These are phyloP conservation scores for Pestalotiopsis fici DNA, from an alignment of 2,329 filamentous ascomycete species.

Conservation along the genomic window DNA sequence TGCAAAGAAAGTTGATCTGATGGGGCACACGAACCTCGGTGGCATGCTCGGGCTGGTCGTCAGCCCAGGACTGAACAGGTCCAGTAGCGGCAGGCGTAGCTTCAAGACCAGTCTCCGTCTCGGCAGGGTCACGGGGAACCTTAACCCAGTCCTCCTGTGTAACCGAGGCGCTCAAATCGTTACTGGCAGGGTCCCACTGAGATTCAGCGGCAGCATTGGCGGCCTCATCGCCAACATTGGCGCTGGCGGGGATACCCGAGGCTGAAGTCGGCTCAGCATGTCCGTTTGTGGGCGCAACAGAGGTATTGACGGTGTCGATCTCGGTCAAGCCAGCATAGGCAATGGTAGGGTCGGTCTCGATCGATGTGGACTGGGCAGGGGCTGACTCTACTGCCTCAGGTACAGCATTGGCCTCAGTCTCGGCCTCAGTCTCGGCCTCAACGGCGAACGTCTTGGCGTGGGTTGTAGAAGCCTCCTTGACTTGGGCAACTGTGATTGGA, in stretches of 20 bases:
- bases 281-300: conserved; percentile 41
- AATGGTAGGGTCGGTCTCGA: conserved; percentile 65
- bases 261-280: conserved; percentile 37
- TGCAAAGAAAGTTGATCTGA: not conserved
- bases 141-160: conserved; percentile 73
- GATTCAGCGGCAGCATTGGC: conserved; percentile 64
- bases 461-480: conserved; percentile 56
- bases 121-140: conserved; percentile 70
- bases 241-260: conserved; percentile 47
- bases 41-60: conserved; percentile 67
- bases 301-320: conserved; percentile 53
- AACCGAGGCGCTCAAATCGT: conserved; percentile 43
- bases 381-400: conserved; percentile 32
- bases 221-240: conserved; percentile 51
- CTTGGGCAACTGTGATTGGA: conserved; percentile 49
- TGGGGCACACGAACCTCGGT: conserved; percentile 38
- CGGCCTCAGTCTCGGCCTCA: conserved; percentile 18
- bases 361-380: conserved; percentile 24
- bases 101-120: conserved; percentile 68
- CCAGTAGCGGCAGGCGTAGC: conserved; percentile 59
- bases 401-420: conserved; percentile 38
- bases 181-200: conserved; percentile 59
- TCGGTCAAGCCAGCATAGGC: conserved; percentile 69
- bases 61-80: conserved; percentile 75
- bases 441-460: conserved; percentile 41